A percentile compares a stretch with the other conserved stretches of the same genome.
Conservation (phyloP, 805 yeast species). For the Yamadazyma paraphyllophila region DNA sequence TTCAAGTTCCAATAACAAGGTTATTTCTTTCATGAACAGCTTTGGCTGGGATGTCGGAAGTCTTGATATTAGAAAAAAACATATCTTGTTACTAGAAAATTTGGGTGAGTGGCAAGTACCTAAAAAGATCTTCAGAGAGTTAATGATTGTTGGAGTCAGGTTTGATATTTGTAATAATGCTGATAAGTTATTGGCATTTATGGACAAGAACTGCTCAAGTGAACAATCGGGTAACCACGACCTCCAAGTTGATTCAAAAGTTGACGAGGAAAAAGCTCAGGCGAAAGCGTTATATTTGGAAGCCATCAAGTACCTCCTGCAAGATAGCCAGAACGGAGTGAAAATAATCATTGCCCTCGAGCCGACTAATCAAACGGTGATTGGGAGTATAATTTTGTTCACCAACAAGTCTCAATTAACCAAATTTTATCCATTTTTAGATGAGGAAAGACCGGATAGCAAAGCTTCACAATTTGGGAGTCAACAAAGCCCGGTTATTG, state of each 20-base stretch:
- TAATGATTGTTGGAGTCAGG: conserved; percentile 56
- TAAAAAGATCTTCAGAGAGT: conserved; percentile 50
- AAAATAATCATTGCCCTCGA: conserved; percentile 53
- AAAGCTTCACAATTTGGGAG: not conserved
- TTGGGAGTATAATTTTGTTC: conserved; percentile 51
- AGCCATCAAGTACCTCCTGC: conserved; percentile 31
- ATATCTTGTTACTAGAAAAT: conserved; percentile 42
- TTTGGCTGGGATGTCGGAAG: conserved; percentile 40
- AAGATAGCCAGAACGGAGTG: conserved; percentile 31
- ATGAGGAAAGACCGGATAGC: conserved; percentile 28
- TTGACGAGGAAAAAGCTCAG: conserved; percentile 16
- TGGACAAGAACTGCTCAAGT: conserved; percentile 18
- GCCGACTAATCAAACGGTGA: conserved; percentile 49
- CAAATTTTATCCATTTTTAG: conserved; percentile 51
- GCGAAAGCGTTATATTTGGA: conserved; percentile 32
- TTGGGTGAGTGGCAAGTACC: conserved; percentile 52
- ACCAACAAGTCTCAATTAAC: conserved; percentile 46
- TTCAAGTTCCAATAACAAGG: conserved; percentile 20
- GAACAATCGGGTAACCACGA: not conserved
- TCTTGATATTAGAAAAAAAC: conserved; percentile 19
- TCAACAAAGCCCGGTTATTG: conserved; percentile 24
- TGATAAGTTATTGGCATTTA: conserved; percentile 40
- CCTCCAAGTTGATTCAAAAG: not conserved
- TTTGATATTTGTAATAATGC: conserved; percentile 53
- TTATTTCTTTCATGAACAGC: conserved; percentile 32